Conservation (phyloP, 306 rosid genomes). For the Fragaria vesca region DNA sequence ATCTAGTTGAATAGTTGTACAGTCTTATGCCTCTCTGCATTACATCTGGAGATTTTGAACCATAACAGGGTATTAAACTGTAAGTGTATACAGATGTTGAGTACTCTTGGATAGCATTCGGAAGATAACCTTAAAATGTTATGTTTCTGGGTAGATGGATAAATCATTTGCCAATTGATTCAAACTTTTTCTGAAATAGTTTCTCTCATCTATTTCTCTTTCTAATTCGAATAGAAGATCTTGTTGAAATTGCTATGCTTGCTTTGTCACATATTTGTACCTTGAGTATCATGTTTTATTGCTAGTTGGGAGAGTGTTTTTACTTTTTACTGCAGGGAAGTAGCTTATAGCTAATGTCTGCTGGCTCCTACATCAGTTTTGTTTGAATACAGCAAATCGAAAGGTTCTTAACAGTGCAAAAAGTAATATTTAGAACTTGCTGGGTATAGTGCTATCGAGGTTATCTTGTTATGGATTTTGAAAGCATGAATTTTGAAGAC, state of each 20-base stretch:
- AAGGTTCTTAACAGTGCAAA: neutral
- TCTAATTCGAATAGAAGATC: neutral
- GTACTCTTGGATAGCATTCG: neutral
- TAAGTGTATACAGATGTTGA: neutral
- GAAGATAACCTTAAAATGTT: neutral
- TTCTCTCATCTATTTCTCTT: neutral
- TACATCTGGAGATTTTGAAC: neutral
- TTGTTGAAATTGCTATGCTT: neutral
- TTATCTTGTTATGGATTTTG: neutral
- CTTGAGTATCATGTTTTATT: neutral
- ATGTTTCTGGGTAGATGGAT: neutral
- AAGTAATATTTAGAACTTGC: neutral
- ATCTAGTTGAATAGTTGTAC: neutral
- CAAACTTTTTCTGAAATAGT: neutral
- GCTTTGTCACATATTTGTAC: neutral
- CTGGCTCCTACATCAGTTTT: neutral
- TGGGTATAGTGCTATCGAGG: neutral
- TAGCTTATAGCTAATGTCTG: neutral
- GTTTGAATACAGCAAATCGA: neutral
- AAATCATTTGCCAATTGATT: neutral
- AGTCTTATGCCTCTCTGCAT: neutral
- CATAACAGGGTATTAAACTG: neutral
- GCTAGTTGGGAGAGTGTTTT: neutral
- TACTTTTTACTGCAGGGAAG: neutral
- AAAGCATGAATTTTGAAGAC: neutral